Conservation (phyloP, 176 grass and related monocot species). For the Ensete glaucum region DNA sequence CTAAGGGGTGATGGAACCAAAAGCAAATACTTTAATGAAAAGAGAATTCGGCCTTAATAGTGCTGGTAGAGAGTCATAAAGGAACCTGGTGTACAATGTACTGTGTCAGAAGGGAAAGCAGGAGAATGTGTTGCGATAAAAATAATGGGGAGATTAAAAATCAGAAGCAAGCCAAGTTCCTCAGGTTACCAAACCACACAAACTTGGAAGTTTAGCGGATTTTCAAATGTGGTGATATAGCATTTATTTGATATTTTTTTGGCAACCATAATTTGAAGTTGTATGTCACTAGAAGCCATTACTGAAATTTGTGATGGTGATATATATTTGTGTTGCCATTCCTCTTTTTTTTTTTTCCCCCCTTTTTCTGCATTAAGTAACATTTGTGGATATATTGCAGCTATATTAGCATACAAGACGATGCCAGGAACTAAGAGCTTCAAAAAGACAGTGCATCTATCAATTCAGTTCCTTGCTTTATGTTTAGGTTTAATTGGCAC, state of each 20-base stretch:
- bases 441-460: conserved; percentile 72
- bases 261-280: not conserved
- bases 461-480: conserved; percentile 67
- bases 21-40: too few relatives aligned
- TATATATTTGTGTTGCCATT: not conserved
- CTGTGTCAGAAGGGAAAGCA: too few relatives aligned
- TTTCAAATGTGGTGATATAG: not conserved
- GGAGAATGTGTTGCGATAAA: too few relatives aligned
- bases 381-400: conserved; percentile 24
- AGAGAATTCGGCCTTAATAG: too few relatives aligned
- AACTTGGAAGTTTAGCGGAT: not conserved
- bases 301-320: not conserved
- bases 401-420: conserved; percentile 89
- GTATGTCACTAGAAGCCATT: not conserved
- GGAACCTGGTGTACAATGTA: too few relatives aligned
- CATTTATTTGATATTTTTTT: not conserved
- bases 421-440: conserved; percentile 81
- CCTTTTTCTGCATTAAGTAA: not conserved
- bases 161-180: too few relatives aligned
- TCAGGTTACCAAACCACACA: too few relatives aligned
- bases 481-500: conserved; percentile 60
- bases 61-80: too few relatives aligned
- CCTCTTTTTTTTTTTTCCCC: not conserved
- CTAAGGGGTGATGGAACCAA: too few relatives aligned
- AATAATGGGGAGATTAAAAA: too few relatives aligned